Conservation (phyloP, 768 basidiomycete species). For the Amanita thiersii region DNA sequence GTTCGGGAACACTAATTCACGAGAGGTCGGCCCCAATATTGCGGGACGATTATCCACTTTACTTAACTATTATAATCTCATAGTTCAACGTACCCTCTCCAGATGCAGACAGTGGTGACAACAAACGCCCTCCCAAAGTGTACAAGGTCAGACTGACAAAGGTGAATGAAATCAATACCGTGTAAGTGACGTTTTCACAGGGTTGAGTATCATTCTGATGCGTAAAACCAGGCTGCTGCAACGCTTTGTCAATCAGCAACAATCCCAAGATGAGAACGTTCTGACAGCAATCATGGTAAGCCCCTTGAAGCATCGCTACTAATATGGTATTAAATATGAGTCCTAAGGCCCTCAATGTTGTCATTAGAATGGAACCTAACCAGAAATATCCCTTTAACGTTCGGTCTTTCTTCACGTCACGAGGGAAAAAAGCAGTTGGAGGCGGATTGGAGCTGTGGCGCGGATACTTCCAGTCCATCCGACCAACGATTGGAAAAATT, state of each 20-base stretch:
- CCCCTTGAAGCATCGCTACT: neutral
- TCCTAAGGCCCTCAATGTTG: constrained; percentile 61
- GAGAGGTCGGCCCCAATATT: no score
- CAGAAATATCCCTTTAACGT: constrained; percentile 63
- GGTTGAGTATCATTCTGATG: neutral
- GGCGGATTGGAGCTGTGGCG: constrained; percentile 65
- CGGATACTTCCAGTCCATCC: constrained; percentile 74
- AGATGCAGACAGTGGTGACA: constrained; percentile 24
- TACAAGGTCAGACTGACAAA: constrained; percentile 60
- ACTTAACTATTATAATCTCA: constrained; percentile 7
- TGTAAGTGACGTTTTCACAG: constrained; percentile 13
- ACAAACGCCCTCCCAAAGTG: constrained; percentile 45
- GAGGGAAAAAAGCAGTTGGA: constrained; percentile 45
- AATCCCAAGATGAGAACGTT: constrained; percentile 61
- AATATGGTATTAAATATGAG: neutral
- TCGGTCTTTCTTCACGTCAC: constrained; percentile 63
- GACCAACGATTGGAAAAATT: constrained; percentile 56
- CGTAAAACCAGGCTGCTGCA: constrained; percentile 42
- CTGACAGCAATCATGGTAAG: constrained; percentile 51
- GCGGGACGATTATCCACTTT: no score
- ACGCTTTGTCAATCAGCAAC: constrained; percentile 54
- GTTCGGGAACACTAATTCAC: constrained; percentile 40
- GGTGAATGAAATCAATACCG: constrained; percentile 48
- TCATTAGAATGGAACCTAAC: constrained; percentile 68
- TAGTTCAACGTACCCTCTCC: constrained; percentile 58